Evolutionary conservation across 2,329 filamentous ascomycete species (phyloP), one percentile per base, ranked within the genome.

Genomic region (Hypoxylon sp.): DNA sequence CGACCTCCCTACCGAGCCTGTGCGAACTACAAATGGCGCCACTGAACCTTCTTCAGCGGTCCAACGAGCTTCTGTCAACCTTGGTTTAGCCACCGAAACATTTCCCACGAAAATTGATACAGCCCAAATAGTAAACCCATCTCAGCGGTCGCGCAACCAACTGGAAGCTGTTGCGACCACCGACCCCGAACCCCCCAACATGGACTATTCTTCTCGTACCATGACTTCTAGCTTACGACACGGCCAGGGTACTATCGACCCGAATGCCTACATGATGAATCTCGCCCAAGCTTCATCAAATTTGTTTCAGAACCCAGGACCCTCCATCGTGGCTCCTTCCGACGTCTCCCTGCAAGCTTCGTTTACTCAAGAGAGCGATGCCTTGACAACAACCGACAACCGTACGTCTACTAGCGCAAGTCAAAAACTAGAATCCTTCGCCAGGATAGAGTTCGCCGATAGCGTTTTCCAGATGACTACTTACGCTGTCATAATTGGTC

Each of bases 401-500:
- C 73, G 78, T 38, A 78, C 78, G 13, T 79, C 80, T 58, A 71
- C 76, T 55, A 77, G 75, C 53, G 72, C 74, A 10, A 77, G 76
- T 28, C 82, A 83, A 71, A 80, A 79, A 51, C 78, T 89, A 13
- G 84, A 88, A 73, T 87, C 86, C 2, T 89, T 87, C 76, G 86
- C 86, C 46, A 82, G 84, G 57, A 82, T 94, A 67, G 87, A 90
- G 73, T 94, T 94, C 76, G 85, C 87, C 71, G 92, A 94, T 81
- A 91, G 91, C 75, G 86, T 89, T 61, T 94, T 92, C 77, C 91
- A 92, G 79, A 91, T 94, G 89, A 93, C 89, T 56, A 93, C 91
- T 1, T 90, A 90, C 73, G 85, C 87, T 57, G 86, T 94, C 72
- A 87, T 92, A 62, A 87, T 94, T 28, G 91, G 91, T 60, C 89